A percentile compares a stretch with the other conserved stretches of the same genome.
These are phyloP conservation scores for Diplodia mutila DNA, from an alignment of 2,329 filamentous ascomycete species.

Conservation along the genomic window DNA sequence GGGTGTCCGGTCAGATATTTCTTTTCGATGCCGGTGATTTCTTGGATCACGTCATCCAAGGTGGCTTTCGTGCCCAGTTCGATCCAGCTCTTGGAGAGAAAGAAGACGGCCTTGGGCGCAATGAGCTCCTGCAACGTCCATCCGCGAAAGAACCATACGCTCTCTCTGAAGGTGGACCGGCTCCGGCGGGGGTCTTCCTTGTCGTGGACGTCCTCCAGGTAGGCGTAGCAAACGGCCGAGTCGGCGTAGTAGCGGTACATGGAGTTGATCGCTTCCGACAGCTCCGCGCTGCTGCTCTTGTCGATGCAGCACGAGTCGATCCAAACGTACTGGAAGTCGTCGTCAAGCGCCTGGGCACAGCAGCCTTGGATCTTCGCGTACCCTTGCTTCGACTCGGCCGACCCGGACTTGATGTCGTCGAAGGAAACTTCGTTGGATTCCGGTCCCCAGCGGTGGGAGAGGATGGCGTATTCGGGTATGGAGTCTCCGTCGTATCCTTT, in stretches of 20 bases:
- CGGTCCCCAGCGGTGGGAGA: slow-evolving; percentile 20
- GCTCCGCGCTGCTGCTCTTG: slow-evolving; percentile 29
- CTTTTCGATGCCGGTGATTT: background rate
- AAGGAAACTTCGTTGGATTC: slow-evolving; percentile 8
- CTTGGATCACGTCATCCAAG: background rate
- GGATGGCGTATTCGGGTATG: slow-evolving; percentile 13
- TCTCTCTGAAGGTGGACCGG: background rate
- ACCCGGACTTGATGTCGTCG: background rate
- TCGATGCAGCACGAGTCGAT: slow-evolving; percentile 32
- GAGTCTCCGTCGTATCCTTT: background rate
- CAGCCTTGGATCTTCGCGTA: slow-evolving; percentile 13
- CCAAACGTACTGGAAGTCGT: slow-evolving; percentile 31
- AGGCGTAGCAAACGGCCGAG: slow-evolving; percentile 27
- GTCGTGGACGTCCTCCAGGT: slow-evolving; percentile 25
- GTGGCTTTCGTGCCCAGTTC: background rate
- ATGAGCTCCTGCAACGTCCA: slow-evolving; percentile 28
- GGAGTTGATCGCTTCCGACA: slow-evolving; percentile 30
- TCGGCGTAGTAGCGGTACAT: slow-evolving; percentile 31
- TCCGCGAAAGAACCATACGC: slow-evolving; percentile 23
- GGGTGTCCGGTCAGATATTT: background rate
- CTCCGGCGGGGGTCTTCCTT: background rate
- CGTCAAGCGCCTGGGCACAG: slow-evolving; percentile 22
- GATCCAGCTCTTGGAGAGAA: slow-evolving; percentile 10
- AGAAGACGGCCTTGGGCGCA: slow-evolving; percentile 2
- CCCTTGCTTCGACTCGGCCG: background rate